These are phyloP conservation scores for Xylaria sp. DNA, from an alignment of 2,329 filamentous ascomycete genomes.

Conservation along the genomic window DNA sequence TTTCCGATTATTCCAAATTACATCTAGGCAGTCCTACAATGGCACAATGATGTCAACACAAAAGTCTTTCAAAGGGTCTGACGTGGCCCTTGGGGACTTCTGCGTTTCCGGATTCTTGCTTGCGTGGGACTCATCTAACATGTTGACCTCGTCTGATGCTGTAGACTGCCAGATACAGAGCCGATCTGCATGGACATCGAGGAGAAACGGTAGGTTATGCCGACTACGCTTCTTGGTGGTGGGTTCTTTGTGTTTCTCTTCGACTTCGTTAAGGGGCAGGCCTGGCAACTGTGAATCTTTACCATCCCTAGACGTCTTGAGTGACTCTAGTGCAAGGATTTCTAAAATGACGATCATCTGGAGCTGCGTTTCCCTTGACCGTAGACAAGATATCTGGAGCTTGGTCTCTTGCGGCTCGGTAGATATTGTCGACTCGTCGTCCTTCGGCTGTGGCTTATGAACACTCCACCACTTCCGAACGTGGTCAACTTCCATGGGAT, in stretches of 20 bases:
- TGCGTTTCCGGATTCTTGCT: constrained; percentile 39
- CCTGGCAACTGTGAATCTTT: constrained; percentile 52
- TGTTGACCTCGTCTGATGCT: constrained; percentile 59
- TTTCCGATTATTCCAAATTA: background rate
- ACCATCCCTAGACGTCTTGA: constrained; percentile 45
- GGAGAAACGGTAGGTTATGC: constrained; percentile 65
- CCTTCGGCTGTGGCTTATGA: constrained; percentile 53
- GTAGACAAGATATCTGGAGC: constrained; percentile 65
- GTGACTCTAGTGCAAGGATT: constrained; percentile 69
- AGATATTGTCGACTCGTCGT: constrained; percentile 49
- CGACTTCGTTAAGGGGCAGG: constrained; percentile 42
- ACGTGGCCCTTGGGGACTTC: constrained; percentile 45
- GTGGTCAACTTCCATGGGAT: constrained; percentile 65
- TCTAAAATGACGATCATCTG: constrained; percentile 82
- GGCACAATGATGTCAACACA: constrained; percentile 80
- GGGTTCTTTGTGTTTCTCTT: constrained; percentile 39
- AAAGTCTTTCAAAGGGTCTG: constrained; percentile 73
- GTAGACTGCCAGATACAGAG: constrained; percentile 85
- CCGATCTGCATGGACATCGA: constrained; percentile 76
- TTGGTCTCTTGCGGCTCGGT: constrained; percentile 56
- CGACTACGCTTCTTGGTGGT: constrained; percentile 59
- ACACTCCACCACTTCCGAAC: constrained; percentile 72
- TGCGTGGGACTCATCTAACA: constrained; percentile 53
- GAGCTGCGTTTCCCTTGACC: constrained; percentile 76
- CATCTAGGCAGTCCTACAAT: constrained; percentile 58